phyloP scores from a whole-genome alignment of 2,329 filamentous ascomycete genomes.

The Anisogramma anomala region DNA sequence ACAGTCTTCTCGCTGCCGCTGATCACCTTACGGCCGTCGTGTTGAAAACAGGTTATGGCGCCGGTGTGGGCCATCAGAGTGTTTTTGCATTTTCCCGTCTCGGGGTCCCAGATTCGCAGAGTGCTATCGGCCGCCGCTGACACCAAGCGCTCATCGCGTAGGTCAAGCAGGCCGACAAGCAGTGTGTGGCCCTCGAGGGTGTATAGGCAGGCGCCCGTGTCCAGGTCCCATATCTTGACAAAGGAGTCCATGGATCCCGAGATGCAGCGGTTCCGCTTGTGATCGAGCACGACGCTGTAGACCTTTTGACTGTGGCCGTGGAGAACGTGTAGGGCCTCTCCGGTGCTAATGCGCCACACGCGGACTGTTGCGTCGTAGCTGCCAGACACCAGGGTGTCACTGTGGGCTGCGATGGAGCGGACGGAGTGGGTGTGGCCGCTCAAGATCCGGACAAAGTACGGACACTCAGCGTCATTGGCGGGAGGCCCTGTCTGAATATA shows the following conservation, averaged over 20 bases:
- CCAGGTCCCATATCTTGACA: conserved; percentile 94
- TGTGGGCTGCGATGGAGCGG: conserved; percentile 86
- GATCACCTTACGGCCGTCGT: conserved; percentile 92
- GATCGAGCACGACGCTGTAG: conserved; percentile 91
- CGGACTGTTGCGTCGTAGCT: conserved; percentile 93
- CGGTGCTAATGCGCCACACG: conserved; percentile 95
- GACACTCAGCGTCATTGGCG: conserved; percentile 67
- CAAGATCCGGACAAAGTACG: conserved; percentile 84
- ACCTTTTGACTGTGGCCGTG: conserved; percentile 87
- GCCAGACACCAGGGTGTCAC: conserved; percentile 90
- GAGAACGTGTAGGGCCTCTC: conserved; percentile 72
- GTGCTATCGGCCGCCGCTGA: conserved; percentile 94
- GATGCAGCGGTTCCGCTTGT: conserved; percentile 85
- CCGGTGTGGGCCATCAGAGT: conserved; percentile 88
- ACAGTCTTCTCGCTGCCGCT: conserved; percentile 89
- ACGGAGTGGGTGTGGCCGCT: conserved; percentile 87
- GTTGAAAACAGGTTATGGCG: conserved; percentile 97
- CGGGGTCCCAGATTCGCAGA: conserved; percentile 91
- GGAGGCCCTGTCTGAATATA: conserved; percentile 72
- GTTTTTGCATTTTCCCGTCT: conserved; percentile 80
- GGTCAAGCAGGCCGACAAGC: conserved; percentile 80
- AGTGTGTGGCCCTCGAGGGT: conserved; percentile 89
- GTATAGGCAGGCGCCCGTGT: conserved; percentile 72
- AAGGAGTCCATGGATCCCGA: conserved; percentile 97
- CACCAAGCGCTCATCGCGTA: conserved; percentile 80